Conservation (phyloP, 2,329 filamentous ascomycete genomes). For the Colletotrichum viniferum region DNA sequence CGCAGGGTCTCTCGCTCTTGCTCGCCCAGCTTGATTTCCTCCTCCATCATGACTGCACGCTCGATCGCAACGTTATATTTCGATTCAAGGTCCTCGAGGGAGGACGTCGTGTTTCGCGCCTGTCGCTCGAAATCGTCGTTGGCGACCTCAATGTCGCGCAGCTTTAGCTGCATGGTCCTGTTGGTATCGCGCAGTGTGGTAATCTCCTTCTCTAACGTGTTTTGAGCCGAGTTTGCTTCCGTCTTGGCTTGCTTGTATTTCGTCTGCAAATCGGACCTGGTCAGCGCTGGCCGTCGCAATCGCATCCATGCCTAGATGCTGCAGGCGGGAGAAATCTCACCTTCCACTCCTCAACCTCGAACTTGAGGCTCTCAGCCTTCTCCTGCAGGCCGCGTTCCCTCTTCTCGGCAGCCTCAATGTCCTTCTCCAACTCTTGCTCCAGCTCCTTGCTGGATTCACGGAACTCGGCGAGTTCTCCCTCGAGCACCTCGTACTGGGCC, state of each 20-base stretch:
- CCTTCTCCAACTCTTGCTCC: slow-evolving; percentile 92
- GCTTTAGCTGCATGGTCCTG: slow-evolving; percentile 77
- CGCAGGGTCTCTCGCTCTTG: slow-evolving; percentile 88
- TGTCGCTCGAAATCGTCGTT: slow-evolving; percentile 99
- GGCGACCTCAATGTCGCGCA: slow-evolving; percentile 95
- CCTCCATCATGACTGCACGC: slow-evolving; percentile 88
- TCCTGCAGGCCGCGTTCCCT: slow-evolving; percentile 84
- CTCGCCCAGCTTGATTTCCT: slow-evolving; percentile 89
- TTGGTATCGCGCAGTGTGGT: slow-evolving; percentile 87
- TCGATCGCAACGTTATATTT: slow-evolving; percentile 97
- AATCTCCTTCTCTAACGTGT: slow-evolving; percentile 90
- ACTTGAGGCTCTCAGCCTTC: slow-evolving; percentile 82
- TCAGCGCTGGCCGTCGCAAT: slow-evolving; percentile 6
- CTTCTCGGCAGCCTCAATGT: slow-evolving; percentile 94
- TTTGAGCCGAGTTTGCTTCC: slow-evolving; percentile 86
- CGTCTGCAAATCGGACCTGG: slow-evolving; percentile 55
- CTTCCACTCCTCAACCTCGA: slow-evolving; percentile 99
- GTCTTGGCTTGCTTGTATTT: slow-evolving; percentile 96
- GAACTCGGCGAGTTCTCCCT: slow-evolving; percentile 91
- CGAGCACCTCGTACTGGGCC: slow-evolving; percentile 89
- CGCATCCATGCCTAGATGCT: not conserved
- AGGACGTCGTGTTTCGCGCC: slow-evolving; percentile 93
- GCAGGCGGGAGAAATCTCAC: slow-evolving; percentile 35
- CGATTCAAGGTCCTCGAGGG: slow-evolving; percentile 93
- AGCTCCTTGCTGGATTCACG: slow-evolving; percentile 92